These are phyloP conservation scores for Pleurotus tuber-regium DNA, from an alignment of 768 basidiomycete species.

Conservation along the genomic window DNA sequence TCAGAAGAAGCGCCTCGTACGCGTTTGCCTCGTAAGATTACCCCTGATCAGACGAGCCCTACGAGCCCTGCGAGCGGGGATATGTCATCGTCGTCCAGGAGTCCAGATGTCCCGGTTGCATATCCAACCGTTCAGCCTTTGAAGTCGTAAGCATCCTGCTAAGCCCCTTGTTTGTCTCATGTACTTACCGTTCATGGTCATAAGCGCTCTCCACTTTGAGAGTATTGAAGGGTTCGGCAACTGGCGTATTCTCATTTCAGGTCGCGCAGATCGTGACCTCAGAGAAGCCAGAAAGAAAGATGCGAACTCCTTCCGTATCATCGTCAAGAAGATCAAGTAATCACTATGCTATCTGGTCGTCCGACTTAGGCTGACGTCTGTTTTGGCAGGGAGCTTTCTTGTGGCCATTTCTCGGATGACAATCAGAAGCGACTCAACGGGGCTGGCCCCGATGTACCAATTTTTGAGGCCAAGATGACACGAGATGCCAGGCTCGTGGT, in stretches of 20 bases:
- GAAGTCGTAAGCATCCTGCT: slow-evolving; percentile 38
- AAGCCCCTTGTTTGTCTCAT: not conserved
- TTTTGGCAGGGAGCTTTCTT: slow-evolving; percentile 58
- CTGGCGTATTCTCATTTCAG: slow-evolving; percentile 60
- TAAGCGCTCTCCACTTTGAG: slow-evolving; percentile 54
- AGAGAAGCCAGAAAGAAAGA: slow-evolving; percentile 46
- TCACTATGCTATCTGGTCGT: slow-evolving; percentile 14
- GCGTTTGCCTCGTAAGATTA: too few relatives aligned
- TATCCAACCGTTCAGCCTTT: slow-evolving; percentile 53
- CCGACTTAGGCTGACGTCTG: not conserved
- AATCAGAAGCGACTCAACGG: slow-evolving; percentile 63
- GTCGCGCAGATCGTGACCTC: slow-evolving; percentile 46
- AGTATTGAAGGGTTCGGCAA: slow-evolving; percentile 58
- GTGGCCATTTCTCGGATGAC: slow-evolving; percentile 65
- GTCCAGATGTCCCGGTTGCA: slow-evolving; percentile 22
- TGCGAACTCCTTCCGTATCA: slow-evolving; percentile 44
- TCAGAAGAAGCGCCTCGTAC: too few relatives aligned
- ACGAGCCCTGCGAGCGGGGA: too few relatives aligned
- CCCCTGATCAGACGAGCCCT: too few relatives aligned
- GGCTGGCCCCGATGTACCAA: slow-evolving; percentile 42
- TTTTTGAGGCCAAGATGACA: slow-evolving; percentile 71
- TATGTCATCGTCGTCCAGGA: slow-evolving; percentile 7
- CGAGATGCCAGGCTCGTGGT: slow-evolving; percentile 50
- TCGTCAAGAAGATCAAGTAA: slow-evolving; percentile 69
- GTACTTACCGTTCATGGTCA: too few relatives aligned